Percentiles rank a stretch among this genome's conserved stretches.
Evolutionary conservation across 208 protist genomes (phyloP).

Genomic region (Wallacemonas rigidus): DNA sequence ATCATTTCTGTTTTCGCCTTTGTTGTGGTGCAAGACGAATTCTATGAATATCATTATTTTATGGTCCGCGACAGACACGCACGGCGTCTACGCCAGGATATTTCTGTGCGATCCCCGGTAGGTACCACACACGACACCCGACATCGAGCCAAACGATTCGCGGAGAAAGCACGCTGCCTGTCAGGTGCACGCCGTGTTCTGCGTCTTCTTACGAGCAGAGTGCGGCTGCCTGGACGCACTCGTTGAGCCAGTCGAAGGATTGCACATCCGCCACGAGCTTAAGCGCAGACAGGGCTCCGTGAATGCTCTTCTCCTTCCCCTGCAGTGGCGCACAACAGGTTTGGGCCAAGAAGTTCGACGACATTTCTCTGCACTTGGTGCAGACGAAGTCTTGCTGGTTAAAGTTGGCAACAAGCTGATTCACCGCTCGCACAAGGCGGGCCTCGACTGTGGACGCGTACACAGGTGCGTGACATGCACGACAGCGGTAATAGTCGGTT

Average conservation of each 20-base stretch:
- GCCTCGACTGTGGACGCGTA: conserved; percentile 60
- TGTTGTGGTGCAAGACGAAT: too few species aligned
- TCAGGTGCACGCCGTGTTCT: too few species aligned
- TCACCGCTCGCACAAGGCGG: conserved; percentile 79
- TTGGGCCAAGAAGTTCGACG: conserved; percentile 19
- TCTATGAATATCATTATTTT: too few species aligned
- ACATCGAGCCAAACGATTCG: too few species aligned
- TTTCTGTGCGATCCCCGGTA: too few species aligned
- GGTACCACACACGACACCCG: too few species aligned
- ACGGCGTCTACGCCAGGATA: too few species aligned
- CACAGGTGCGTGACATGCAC: conserved; percentile 75
- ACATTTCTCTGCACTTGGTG: conserved; percentile 80
- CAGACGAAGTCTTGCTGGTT: conserved; percentile 88
- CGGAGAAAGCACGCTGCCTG: too few species aligned
- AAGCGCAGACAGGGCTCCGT: conserved; percentile 55
- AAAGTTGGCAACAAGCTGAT: conserved; percentile 49
- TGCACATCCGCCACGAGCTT: conserved; percentile 65
- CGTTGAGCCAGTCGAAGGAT: conserved; percentile 67
- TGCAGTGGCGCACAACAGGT: conserved; percentile 80
- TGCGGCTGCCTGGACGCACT: conserved; percentile 64
- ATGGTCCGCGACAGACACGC: too few species aligned
- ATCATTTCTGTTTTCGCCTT: too few species aligned
- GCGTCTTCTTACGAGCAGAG: conserved; percentile 36
- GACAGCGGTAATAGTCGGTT: conserved; percentile 45
- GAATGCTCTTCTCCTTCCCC: conserved; percentile 55